Percentiles rank a stretch among this genome's conserved stretches.
Conservation (phyloP, 2,329 filamentous ascomycete species). For the Aureobasidium sp. region DNA sequence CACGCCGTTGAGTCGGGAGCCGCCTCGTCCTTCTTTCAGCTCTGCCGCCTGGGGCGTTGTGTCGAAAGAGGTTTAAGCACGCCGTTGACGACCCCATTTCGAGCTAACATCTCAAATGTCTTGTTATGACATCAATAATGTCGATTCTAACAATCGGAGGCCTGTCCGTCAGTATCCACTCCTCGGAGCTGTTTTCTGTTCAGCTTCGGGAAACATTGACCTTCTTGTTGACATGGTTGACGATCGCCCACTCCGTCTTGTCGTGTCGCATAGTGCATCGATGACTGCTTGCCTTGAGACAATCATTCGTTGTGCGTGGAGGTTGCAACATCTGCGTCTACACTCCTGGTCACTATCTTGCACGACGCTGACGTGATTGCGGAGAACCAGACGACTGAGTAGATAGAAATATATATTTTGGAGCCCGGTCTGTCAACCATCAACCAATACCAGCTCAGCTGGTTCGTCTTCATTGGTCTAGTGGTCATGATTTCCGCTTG, state of each 20-base stretch:
- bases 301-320: background rate
- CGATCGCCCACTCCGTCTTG: background rate
- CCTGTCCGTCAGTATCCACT: background rate
- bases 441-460: background rate
- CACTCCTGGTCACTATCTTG: too few species aligned
- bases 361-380: too few species aligned
- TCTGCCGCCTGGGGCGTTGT: background rate
- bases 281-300: background rate
- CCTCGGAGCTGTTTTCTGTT: background rate
- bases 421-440: background rate
- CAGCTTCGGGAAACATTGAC: background rate
- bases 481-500: constrained; percentile 8
- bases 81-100: background rate
- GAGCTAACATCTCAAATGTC: background rate
- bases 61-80: background rate
- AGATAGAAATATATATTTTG: background rate
- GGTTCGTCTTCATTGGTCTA: constrained; percentile 7
- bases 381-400: too few species aligned
- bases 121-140: background rate
- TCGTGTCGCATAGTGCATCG: background rate
- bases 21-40: background rate
- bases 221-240: background rate
- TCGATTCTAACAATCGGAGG: background rate
- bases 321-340: background rate
- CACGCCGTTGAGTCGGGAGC: background rate